phyloP scores from a whole-genome alignment of 2,329 filamentous ascomycete genomes.

The Sporothrix sp. region DNA sequence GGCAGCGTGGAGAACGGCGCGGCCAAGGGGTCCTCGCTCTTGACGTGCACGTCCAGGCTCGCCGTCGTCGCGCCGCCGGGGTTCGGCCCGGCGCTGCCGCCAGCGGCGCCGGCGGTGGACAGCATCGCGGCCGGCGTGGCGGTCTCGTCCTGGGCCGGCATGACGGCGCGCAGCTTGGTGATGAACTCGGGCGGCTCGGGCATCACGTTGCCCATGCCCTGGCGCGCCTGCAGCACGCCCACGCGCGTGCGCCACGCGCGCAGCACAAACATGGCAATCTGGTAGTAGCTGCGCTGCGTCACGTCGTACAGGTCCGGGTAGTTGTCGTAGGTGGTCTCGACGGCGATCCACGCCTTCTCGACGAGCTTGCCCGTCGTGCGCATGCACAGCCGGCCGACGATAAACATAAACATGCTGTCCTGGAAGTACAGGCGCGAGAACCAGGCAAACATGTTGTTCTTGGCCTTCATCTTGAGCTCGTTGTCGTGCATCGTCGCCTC shows the following conservation, averaged over 20 bases:
- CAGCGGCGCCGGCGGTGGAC: neutral
- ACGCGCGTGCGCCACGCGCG: slow-evolving; percentile 46
- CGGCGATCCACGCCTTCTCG: slow-evolving; percentile 42
- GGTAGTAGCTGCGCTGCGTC: slow-evolving; percentile 34
- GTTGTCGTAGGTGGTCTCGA: slow-evolving; percentile 37
- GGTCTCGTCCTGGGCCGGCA: slow-evolving; percentile 30
- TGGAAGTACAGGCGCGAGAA: slow-evolving; percentile 46
- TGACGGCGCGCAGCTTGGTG: slow-evolving; percentile 31
- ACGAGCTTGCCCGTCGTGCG: slow-evolving; percentile 40
- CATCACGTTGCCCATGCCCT: slow-evolving; percentile 22
- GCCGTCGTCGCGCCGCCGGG: neutral
- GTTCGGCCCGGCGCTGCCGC: neutral
- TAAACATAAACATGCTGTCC: slow-evolving; percentile 44
- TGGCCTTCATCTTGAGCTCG: slow-evolving; percentile 33
- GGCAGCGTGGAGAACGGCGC: slow-evolving; percentile 14
- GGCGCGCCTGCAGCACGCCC: slow-evolving; percentile 27
- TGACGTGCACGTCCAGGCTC: slow-evolving; percentile 13
- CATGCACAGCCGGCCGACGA: slow-evolving; percentile 43
- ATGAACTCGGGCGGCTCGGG: slow-evolving; percentile 38
- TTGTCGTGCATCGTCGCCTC: slow-evolving; percentile 39
- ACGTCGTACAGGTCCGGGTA: slow-evolving; percentile 42
- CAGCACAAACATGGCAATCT: slow-evolving; percentile 38
- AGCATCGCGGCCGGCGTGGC: neutral
- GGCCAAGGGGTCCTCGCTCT: slow-evolving; percentile 18
- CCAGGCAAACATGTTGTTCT: slow-evolving; percentile 43